Conservation (phyloP, 2,329 filamentous ascomycete genomes). For the Ceratocystis destructans region DNA sequence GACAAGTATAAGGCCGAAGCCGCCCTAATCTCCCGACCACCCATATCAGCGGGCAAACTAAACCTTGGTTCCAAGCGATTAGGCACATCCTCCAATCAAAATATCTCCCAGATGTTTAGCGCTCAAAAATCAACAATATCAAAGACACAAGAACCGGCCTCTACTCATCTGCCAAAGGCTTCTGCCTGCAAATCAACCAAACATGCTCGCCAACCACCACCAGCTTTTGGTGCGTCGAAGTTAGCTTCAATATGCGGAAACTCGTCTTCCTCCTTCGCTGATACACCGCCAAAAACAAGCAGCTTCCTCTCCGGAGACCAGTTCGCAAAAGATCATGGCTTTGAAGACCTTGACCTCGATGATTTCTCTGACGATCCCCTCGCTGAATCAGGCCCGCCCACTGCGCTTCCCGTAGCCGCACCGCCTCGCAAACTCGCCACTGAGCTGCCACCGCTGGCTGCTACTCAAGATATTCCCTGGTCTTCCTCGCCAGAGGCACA, state of each 20-base stretch:
- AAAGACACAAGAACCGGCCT: background rate
- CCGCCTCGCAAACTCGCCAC: slow-evolving; percentile 8
- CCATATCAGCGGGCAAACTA: background rate
- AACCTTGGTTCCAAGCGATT: background rate
- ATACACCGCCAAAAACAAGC: background rate
- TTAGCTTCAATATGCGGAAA: slow-evolving; percentile 12
- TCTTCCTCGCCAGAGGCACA: slow-evolving; percentile 3
- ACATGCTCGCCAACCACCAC: background rate
- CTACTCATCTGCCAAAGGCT: background rate
- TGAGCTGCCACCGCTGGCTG: slow-evolving; percentile 6
- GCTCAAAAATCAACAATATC: background rate
- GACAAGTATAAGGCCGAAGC: slow-evolving; percentile 5
- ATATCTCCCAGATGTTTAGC: slow-evolving; percentile 16
- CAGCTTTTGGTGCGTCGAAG: slow-evolving; percentile 3
- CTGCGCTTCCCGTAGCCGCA: slow-evolving; percentile 9
- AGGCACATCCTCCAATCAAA: slow-evolving; percentile 8
- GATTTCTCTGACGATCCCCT: slow-evolving; percentile 19
- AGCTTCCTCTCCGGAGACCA: slow-evolving; percentile 8
- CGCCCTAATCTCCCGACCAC: background rate
- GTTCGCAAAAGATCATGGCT: slow-evolving; percentile 18
- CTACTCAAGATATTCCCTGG: slow-evolving; percentile 4
- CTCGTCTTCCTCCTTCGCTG: slow-evolving; percentile 8
- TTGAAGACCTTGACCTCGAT: slow-evolving; percentile 15
- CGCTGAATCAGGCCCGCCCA: slow-evolving; percentile 10
- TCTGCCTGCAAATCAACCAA: background rate